A percentile compares a stretch with the other conserved stretches of the same genome.
Conservation (phyloP, 108 stramenopile genomes). For the Cylindrotheca fusiformis region DNA sequence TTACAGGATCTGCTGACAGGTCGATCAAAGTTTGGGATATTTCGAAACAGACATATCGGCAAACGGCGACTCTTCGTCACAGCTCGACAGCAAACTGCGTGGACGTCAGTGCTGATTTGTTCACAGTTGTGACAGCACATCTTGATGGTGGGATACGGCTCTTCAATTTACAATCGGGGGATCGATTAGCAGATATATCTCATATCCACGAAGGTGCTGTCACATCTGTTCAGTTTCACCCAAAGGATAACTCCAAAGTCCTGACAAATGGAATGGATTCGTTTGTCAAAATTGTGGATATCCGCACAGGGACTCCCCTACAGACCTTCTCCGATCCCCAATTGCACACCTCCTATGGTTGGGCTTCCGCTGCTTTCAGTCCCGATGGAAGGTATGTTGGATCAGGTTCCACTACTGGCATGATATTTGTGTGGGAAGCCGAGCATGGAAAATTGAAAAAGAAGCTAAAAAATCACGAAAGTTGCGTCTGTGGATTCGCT, state of each 20-base stretch:
- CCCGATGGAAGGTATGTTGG: slow-evolving; percentile 70
- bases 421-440: slow-evolving; percentile 71
- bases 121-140: slow-evolving; percentile 63
- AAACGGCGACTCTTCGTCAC: slow-evolving; percentile 70
- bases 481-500: slow-evolving; percentile 63
- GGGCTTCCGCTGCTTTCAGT: slow-evolving; percentile 55
- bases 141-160: slow-evolving; percentile 72
- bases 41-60: slow-evolving; percentile 69
- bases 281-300: slow-evolving; percentile 66
- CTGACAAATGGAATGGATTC: slow-evolving; percentile 81
- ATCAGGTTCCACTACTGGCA: slow-evolving; percentile 60
- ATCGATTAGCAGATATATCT: slow-evolving; percentile 55
- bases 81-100: slow-evolving; percentile 68
- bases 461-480: slow-evolving; percentile 45
- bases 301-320: slow-evolving; percentile 39
- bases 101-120: slow-evolving; percentile 50
- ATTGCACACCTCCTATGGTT: slow-evolving; percentile 42
- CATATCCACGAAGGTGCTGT: slow-evolving; percentile 69
- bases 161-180: slow-evolving; percentile 70
- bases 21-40: slow-evolving; percentile 87
- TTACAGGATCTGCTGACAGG: slow-evolving; percentile 83
- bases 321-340: slow-evolving; percentile 49
- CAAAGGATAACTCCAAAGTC: slow-evolving; percentile 45
- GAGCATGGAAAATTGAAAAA: slow-evolving; percentile 21
- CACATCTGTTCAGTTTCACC: slow-evolving; percentile 77